Conservation (phyloP, 352 stramenopile species). For the Phytophthora litchii region DNA sequence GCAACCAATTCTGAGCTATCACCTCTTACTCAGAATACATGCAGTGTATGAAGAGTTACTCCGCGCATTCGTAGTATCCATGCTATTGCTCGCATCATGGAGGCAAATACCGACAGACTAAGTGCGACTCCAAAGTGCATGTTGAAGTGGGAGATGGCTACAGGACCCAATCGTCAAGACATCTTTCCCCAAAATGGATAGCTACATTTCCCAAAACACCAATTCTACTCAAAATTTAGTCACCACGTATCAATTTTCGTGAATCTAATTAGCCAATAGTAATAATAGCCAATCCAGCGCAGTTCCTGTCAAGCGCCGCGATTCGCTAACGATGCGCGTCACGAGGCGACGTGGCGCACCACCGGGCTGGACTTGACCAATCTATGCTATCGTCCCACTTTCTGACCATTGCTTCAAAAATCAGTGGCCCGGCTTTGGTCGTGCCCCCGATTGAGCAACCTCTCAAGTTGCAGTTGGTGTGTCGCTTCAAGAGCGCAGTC, state of each 20-base stretch:
- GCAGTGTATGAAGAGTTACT: too few relatives aligned
- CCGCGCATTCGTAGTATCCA: too few relatives aligned
- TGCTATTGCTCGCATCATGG: too few relatives aligned
- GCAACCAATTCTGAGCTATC: too few relatives aligned
- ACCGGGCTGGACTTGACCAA: not conserved
- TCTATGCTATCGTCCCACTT: slow-evolving; percentile 4
- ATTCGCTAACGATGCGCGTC: slow-evolving; percentile 20
- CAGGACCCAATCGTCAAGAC: not conserved
- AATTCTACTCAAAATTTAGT: not conserved
- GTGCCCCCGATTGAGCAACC: slow-evolving; percentile 5
- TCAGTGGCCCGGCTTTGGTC: slow-evolving; percentile 3
- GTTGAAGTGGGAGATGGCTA: not conserved
- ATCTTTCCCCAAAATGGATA: not conserved
- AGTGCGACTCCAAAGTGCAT: too few relatives aligned
- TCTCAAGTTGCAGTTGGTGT: slow-evolving; percentile 12
- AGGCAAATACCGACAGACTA: too few relatives aligned
- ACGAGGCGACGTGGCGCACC: slow-evolving; percentile 22
- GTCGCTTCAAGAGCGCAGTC: slow-evolving; percentile 5
- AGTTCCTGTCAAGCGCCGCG: not conserved
- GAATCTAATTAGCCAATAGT: not conserved
- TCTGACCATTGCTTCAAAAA: slow-evolving; percentile 30
- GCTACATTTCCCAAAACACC: not conserved
- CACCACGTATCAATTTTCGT: not conserved
- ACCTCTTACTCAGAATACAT: too few relatives aligned
- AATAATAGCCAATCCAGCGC: slow-evolving; percentile 5